Conservation (phyloP, 768 basidiomycete genomes). For the Suillus placidus region DNA sequence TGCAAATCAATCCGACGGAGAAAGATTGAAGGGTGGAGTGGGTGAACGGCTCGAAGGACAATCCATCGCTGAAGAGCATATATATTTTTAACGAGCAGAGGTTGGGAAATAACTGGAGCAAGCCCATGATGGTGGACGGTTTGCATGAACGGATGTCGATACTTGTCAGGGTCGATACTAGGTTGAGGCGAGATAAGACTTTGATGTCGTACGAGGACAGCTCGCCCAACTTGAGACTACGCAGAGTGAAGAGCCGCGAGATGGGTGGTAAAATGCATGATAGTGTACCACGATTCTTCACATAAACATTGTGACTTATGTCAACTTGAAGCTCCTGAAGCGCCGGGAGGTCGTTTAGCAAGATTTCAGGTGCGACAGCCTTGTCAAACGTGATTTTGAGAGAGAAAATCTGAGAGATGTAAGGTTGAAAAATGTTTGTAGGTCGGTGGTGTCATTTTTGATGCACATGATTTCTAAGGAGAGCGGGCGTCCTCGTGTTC, state of each 20-base stretch:
- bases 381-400: background rate
- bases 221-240: background rate
- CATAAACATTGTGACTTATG: background rate
- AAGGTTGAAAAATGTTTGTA: background rate
- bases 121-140: too few species aligned
- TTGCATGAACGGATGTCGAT: too few species aligned
- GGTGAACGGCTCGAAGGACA: too few species aligned
- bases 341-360: background rate
- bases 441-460: background rate
- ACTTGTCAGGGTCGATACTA: too few species aligned
- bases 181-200: background rate
- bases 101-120: too few species aligned
- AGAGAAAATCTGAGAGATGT: background rate
- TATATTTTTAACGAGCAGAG: too few species aligned
- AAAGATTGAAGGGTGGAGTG: too few species aligned
- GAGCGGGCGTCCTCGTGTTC: background rate
- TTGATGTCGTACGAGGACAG: accelerated
- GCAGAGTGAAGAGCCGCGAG: background rate
- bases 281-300: background rate
- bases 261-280: background rate
- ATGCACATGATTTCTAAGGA: background rate
- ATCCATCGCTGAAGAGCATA: too few species aligned
- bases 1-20: too few species aligned
- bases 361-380: background rate
- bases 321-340: background rate